Base-by-base conservation (phyloP, 495 filamentous ascomycete species). In the Podospora pseudopauciseta region DNA sequence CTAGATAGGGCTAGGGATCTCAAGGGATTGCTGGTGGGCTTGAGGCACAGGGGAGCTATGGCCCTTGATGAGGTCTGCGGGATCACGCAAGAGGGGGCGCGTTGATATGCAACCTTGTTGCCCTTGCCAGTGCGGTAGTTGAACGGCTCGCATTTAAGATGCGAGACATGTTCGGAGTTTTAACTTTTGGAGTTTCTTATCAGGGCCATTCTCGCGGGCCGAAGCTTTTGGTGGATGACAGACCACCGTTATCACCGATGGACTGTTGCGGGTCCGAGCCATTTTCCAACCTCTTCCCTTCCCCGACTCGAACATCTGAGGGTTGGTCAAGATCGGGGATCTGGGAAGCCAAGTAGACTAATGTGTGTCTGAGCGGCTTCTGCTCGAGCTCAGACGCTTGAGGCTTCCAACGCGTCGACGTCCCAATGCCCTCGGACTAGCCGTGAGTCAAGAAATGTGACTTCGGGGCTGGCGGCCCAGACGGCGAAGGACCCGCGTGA, bases 391-490 rank as follows among this genome's bases (percentile, higher is more conserved):
- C 55, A 13, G 55, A 58, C n/a, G 55, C 55, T 58, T 58, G 60
- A 6, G 26, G 26, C 65, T 34, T 64, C 39, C 66, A 86, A 63
- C 75, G 86, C 82, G 4, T 84, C 76, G 0, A 85, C 79, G 69
- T 87, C 86, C 85, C 85, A 87, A 87, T 30, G 76, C 73, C 76
- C 75, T 76, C 79, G 85, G 4, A 83, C 74, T 61, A 85, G 81
- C 61, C 78, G 80, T 13, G 84, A 83, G 55, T 80, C 80, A 19
- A 87, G 68, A 67, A 85, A 86, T 5, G 66, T 68, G 20, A 83
- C 82, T 60, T 87, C 82, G 2, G 75, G 68, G 5, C 74, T 75
- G 1, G 79, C 76, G 1, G 79, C 72, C 86, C 86, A 87, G 16
- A 86, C 74, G 32, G 74, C 70, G 65, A 83, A 86, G 27, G 76